These are phyloP conservation scores for Nicotiana knightiana DNA, from an alignment of 257 asterid species.

Conservation along the genomic window DNA sequence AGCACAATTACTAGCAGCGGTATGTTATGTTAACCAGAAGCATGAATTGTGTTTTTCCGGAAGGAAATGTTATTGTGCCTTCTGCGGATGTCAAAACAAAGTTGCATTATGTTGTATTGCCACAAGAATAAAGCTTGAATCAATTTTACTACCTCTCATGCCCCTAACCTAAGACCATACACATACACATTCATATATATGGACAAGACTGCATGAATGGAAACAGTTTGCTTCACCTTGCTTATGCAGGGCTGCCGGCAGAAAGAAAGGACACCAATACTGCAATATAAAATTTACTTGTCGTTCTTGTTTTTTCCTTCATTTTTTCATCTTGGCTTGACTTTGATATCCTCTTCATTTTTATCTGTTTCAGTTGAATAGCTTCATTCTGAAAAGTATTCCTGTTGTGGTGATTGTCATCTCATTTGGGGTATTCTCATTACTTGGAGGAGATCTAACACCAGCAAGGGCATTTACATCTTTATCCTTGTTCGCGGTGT, in stretches of 20 bases:
- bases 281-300: background rate
- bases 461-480: slow-evolving; percentile 97
- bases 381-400: slow-evolving; percentile 75
- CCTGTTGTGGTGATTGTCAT: slow-evolving; percentile 89
- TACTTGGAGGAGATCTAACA: slow-evolving; percentile 91
- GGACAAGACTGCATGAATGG: background rate
- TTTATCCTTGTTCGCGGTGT: slow-evolving; percentile 84
- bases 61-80: background rate
- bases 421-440: slow-evolving; percentile 76
- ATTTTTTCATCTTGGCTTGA: slow-evolving; percentile 8
- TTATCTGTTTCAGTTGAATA: slow-evolving; percentile 60
- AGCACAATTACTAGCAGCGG: slow-evolving; percentile 88
- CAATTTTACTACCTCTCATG: background rate
- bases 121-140: background rate
- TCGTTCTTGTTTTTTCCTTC: background rate
- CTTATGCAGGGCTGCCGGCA: background rate
- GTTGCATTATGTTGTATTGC: background rate
- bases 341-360: background rate
- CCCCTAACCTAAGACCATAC: slow-evolving; percentile 2
- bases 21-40: slow-evolving; percentile 17
- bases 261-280: background rate
- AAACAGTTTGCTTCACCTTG: background rate
- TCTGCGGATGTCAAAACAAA: background rate
- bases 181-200: background rate
- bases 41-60: background rate